phyloP scores from a whole-genome alignment of 371 early-diverging fungal genomes.

The Ordospora colligata region DNA sequence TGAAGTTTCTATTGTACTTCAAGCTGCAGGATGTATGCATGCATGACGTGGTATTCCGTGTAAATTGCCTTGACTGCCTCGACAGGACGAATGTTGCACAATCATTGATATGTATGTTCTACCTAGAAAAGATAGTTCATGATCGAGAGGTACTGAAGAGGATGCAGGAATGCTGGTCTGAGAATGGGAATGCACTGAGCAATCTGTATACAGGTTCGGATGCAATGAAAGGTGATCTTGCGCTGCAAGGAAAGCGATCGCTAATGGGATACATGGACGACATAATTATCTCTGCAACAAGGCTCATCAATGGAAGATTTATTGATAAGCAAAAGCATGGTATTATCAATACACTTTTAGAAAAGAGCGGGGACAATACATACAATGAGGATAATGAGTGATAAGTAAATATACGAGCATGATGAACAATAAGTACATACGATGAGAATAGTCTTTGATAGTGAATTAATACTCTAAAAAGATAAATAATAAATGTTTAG shows the following conservation, averaged over 20 bases:
- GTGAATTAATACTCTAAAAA: too few relatives aligned
- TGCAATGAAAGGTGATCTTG: conserved; percentile 49
- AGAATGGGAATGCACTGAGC: conserved; percentile 51
- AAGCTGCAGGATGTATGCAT: conserved; percentile 6
- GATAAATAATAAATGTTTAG: too few relatives aligned
- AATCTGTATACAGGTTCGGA: conserved; percentile 52
- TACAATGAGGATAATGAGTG: not conserved
- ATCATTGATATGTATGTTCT: conserved; percentile 48
- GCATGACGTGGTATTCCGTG: conserved; percentile 32
- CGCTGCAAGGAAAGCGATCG: conserved; percentile 34
- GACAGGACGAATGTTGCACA: conserved; percentile 56
- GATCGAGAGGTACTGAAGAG: conserved; percentile 11
- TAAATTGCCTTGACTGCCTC: conserved; percentile 55
- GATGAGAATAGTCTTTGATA: too few relatives aligned
- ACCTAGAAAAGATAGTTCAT: not conserved
- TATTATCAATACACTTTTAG: conserved; percentile 45
- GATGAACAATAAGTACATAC: too few relatives aligned
- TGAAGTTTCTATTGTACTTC: conserved; percentile 35
- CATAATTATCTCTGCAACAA: conserved; percentile 41
- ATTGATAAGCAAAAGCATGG: conserved; percentile 48
- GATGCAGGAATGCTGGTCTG: conserved; percentile 32
- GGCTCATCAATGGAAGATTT: conserved; percentile 53
- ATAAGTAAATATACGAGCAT: too few relatives aligned
- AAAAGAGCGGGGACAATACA: not conserved
- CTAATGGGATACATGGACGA: conserved; percentile 46